Conservation (phyloP, 441 rosid species). For the Mallotus repandus region DNA sequence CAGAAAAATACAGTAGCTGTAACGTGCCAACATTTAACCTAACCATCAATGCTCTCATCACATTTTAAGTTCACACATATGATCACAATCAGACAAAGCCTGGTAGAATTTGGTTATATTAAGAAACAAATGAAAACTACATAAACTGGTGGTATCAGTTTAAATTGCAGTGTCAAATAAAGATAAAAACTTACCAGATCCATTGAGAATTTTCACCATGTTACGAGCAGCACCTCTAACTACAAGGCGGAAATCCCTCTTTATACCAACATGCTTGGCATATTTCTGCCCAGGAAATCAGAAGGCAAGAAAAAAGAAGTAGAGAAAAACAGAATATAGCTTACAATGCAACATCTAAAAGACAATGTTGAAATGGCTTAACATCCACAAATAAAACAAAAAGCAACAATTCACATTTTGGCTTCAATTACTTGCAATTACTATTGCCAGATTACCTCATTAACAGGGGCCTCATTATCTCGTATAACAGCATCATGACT, state of each 20-base stretch:
- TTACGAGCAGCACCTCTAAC: constrained; percentile 98
- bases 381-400: background rate
- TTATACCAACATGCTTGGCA: constrained; percentile 87
- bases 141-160: background rate
- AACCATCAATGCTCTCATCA: background rate
- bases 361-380: background rate
- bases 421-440: background rate
- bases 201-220: constrained; percentile 81
- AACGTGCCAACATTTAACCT: background rate
- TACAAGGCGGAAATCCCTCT: constrained; percentile 94
- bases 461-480: constrained; percentile 98
- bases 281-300: constrained; percentile 52
- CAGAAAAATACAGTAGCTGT: background rate
- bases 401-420: background rate
- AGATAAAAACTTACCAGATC: constrained; percentile 60
- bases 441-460: constrained; percentile 46
- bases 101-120: too few species aligned
- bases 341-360: constrained; percentile 3
- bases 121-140: background rate
- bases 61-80: too few species aligned
- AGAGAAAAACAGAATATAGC: background rate
- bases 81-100: too few species aligned
- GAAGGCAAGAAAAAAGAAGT: constrained; percentile 26
- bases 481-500: constrained; percentile 91
- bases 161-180: constrained; percentile 14